Conservation (phyloP, 768 basidiomycete genomes). For the Agrocybe pediades region DNA sequence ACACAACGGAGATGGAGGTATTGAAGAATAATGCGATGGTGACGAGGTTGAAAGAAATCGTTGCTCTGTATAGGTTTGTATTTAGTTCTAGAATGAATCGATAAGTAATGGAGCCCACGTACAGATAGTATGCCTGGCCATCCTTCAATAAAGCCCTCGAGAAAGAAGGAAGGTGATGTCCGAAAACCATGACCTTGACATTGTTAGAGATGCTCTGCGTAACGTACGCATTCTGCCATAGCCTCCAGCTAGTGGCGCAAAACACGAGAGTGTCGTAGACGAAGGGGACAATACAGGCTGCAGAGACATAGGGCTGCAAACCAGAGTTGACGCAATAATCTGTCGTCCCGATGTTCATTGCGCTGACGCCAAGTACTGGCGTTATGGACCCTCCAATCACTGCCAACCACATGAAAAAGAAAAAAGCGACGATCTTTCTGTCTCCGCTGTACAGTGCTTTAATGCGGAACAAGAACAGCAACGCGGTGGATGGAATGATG, state of each 20-base stretch:
- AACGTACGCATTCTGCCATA: constrained; percentile 17
- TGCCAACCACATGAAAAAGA: constrained; percentile 16
- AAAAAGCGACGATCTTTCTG: constrained; percentile 15
- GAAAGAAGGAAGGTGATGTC: constrained; percentile 22
- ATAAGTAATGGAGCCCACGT: background rate
- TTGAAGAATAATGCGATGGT: constrained; percentile 2
- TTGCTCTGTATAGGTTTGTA: background rate
- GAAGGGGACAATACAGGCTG: constrained; percentile 19
- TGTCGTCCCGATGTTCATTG: constrained; percentile 19
- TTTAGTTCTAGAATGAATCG: background rate
- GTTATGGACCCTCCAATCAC: constrained; percentile 18
- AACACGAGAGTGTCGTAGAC: constrained; percentile 33
- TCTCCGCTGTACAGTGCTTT: constrained; percentile 3
- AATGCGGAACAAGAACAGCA: constrained; percentile 9
- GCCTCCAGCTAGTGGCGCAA: constrained; percentile 28
- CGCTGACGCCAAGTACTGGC: constrained; percentile 21
- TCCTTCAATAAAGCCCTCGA: constrained; percentile 24
- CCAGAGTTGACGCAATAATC: constrained; percentile 23
- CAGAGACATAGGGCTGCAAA: constrained; percentile 15
- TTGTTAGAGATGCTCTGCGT: constrained; percentile 4
- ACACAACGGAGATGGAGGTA: background rate
- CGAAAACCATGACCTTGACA: constrained; percentile 12
- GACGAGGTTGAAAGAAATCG: constrained; percentile 2
- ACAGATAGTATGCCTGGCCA: constrained; percentile 32
- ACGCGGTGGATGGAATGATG: constrained; percentile 3